A percentile compares a stretch with the other conserved stretches of the same genome.
Conservation (phyloP, 305 asterid species). For the Fraxinus velutina region DNA sequence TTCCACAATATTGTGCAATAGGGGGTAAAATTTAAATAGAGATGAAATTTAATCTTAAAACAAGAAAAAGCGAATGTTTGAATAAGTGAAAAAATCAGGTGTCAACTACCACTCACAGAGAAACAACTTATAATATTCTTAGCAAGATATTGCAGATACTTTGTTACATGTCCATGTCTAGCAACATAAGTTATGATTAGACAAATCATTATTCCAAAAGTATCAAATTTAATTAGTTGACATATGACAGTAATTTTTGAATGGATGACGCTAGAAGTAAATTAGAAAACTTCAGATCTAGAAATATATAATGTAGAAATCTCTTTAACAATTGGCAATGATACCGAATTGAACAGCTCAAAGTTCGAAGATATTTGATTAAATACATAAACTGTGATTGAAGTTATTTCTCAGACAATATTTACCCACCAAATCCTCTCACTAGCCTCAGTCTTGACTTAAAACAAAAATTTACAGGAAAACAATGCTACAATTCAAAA, state of each 20-base stretch:
- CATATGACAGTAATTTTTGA: neutral
- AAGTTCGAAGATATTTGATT: neutral
- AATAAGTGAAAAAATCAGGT: neutral
- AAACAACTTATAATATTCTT: neutral
- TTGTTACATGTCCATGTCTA: neutral
- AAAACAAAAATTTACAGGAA: neutral
- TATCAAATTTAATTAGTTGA: neutral
- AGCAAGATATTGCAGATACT: neutral
- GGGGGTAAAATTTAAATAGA: neutral
- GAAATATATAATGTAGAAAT: neutral
- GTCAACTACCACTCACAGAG: neutral
- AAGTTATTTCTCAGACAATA: neutral
- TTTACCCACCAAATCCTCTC: slow-evolving; percentile 5
- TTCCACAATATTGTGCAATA: neutral
- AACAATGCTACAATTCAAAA: neutral
- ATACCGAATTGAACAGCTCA: slow-evolving; percentile 9
- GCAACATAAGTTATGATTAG: neutral
- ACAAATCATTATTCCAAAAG: neutral
- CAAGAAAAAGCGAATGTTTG: neutral
- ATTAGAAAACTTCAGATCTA: neutral
- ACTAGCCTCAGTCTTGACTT: neutral
- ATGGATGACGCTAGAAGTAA: neutral
- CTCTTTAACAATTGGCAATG: neutral
- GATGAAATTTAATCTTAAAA: neutral
- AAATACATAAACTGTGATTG: neutral